Base-by-base conservation (phyloP, 768 basidiomycete genomes). In the Hypholoma fasciculare region DNA sequence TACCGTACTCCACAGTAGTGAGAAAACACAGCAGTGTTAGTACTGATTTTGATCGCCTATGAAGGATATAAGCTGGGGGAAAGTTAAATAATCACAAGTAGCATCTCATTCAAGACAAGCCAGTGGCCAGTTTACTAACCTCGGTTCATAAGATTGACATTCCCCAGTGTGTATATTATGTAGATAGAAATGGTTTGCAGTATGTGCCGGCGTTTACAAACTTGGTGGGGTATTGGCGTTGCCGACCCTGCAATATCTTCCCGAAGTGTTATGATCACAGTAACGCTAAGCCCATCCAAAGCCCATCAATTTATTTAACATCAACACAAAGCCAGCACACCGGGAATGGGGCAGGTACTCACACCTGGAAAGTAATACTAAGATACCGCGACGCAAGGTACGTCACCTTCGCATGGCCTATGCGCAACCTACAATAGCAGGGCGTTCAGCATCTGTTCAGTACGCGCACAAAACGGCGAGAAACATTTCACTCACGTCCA, bases 401-500 rank as follows among this genome's bases (percentile, higher is more conserved):
- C 17, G 44, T 48, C 19, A 63, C n/a, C 52, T 63, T 63, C n/a
- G 39, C 44, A 20, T 37, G 50, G 34, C 40, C 49, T 34, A 46
- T n/a, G 34, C 34, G 52, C 23, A 36, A 17, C 16, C 61, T 63
- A 46, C 26, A 36, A 16, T 4, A 17, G 40, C 40, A 23, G 12
- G 9, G 20, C n/a, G 14, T 16, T 44, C 30, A 23, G 36, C 39
- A 27, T 14, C 1, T 7, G 19, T 16, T 50, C 30, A 23, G 36
- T 47, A 27, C 16, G 5, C 8, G 40, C 7, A 7, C 11, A 13
- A 26, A 19, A 9, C 7, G 27, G 1, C 16, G 23, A 14, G 48
- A 8, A 3, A 5, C 16, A 17, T 42, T 8, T 7, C n/a, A 52
- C 57, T 27, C 52, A 62, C 61, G 57, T 20, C 61, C 61, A 62